phyloP scores from a whole-genome alignment of 2,329 filamentous ascomycete species.

The Colletotrichum sidae region DNA sequence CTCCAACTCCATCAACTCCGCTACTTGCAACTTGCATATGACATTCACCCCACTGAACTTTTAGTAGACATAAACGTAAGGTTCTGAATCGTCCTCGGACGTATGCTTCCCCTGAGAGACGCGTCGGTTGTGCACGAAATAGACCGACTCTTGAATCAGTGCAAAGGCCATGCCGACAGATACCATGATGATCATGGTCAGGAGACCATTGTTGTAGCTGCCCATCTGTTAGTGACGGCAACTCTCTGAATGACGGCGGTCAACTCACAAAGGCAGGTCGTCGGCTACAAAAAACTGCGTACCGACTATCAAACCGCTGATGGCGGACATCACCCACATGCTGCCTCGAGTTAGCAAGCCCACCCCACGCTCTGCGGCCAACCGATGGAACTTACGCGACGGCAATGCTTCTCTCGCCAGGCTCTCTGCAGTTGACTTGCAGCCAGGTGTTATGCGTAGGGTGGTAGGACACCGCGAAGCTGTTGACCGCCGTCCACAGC shows the following conservation, averaged over 20 bases:
- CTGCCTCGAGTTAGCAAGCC: slow-evolving; percentile 20
- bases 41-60: background rate
- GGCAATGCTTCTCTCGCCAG: slow-evolving; percentile 59
- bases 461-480: slow-evolving; percentile 64
- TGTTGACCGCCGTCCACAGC: slow-evolving; percentile 63
- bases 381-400: slow-evolving; percentile 53
- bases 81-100: slow-evolving; percentile 37
- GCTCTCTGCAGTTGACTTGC: slow-evolving; percentile 61
- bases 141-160: slow-evolving; percentile 52
- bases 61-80: slow-evolving; percentile 36
- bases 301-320: slow-evolving; percentile 61
- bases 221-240: background rate
- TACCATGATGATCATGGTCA: slow-evolving; percentile 59
- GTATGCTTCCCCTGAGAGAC: slow-evolving; percentile 40
- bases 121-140: slow-evolving; percentile 51
- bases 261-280: slow-evolving; percentile 54
- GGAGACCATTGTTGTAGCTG: slow-evolving; percentile 56
- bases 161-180: slow-evolving; percentile 53
- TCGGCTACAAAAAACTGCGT: slow-evolving; percentile 60
- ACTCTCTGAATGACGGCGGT: background rate
- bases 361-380: background rate
- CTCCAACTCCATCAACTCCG: no score
- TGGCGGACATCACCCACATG: slow-evolving; percentile 64
- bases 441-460: slow-evolving; percentile 65
- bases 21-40: no score